phyloP scores from a whole-genome alignment of 225 moss, liverwort and hornwort species.

The Polytrichum commune region DNA sequence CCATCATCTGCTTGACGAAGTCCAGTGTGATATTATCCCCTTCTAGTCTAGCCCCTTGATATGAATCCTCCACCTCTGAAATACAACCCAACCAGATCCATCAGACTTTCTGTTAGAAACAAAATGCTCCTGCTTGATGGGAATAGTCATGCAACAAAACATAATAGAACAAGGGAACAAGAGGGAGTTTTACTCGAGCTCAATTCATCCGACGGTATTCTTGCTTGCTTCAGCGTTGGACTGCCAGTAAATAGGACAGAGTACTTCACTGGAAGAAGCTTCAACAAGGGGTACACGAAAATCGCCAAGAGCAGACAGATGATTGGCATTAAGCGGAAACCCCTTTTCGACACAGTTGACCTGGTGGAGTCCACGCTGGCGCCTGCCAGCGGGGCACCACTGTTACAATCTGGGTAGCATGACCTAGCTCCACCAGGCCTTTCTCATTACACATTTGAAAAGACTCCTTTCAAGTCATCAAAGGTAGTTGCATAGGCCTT shows the following conservation, averaged over 20 bases:
- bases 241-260: conserved; percentile 9
- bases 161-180: background rate
- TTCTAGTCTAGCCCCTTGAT: conserved; percentile 87
- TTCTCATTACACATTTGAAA: too few relatives aligned
- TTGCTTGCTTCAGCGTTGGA: conserved; percentile 14
- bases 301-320: conserved; percentile 21
- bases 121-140: background rate
- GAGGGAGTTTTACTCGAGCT: conserved; percentile 3
- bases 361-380: conserved; percentile 17
- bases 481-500: conserved; percentile 2
- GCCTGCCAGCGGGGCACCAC: conserved; percentile 20
- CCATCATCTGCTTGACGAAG: conserved; percentile 97
- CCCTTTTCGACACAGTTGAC: conserved; percentile 17
- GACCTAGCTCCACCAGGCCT: conserved; percentile 12
- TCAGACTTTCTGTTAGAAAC: background rate
- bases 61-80: conserved; percentile 75
- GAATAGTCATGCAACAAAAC: background rate
- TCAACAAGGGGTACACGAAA: conserved; percentile 18
- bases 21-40: conserved; percentile 75
- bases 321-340: conserved; percentile 9
- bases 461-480: background rate
- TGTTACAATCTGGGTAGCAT: conserved; percentile 13
- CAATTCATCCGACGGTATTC: conserved; percentile 2
- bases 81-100: conserved; percentile 2
- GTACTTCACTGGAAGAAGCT: conserved; percentile 18